Evolutionary conservation across 345 rosid genomes (phyloP).

Genomic region (Ricinus communis): DNA sequence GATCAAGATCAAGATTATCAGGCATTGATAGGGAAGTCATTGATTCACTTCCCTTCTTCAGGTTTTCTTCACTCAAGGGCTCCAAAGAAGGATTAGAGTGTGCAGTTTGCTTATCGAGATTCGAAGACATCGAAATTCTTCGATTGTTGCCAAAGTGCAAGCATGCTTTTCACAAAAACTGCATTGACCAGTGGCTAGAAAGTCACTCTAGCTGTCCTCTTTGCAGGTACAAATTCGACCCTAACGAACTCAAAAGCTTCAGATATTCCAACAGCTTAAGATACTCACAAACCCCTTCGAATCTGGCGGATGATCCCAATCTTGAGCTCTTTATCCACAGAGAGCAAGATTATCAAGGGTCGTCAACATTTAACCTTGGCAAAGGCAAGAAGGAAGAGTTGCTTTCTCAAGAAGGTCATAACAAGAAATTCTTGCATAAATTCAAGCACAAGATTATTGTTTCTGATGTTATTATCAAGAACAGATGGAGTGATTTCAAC

Average conservation of each 20-base stretch:
- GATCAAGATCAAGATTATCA: constrained; percentile 32
- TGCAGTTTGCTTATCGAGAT: constrained; percentile 43
- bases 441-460: constrained; percentile 46
- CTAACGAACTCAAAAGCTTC: constrained; percentile 23
- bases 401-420: constrained; percentile 13
- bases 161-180: constrained; percentile 47
- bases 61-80: constrained; percentile 42
- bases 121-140: constrained; percentile 45
- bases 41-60: constrained; percentile 43
- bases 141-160: constrained; percentile 44
- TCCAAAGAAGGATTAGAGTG: constrained; percentile 49
- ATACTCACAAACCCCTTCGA: constrained; percentile 25
- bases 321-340: constrained; percentile 42
- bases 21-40: constrained; percentile 41
- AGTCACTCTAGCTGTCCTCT: constrained; percentile 51
- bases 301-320: constrained; percentile 31
- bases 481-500: constrained; percentile 51
- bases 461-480: constrained; percentile 43
- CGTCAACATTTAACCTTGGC: background rate
- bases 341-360: constrained; percentile 20
- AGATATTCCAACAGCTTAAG: constrained; percentile 34
- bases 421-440: constrained; percentile 30
- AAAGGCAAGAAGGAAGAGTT: constrained; percentile 18
- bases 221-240: constrained; percentile 42
- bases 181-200: constrained; percentile 52